A percentile compares a stretch with the other conserved stretches of the same genome.
Evolutionary conservation across 2,329 filamentous ascomycete species (phyloP).

Genomic region (Cladorrhinum sp.): DNA sequence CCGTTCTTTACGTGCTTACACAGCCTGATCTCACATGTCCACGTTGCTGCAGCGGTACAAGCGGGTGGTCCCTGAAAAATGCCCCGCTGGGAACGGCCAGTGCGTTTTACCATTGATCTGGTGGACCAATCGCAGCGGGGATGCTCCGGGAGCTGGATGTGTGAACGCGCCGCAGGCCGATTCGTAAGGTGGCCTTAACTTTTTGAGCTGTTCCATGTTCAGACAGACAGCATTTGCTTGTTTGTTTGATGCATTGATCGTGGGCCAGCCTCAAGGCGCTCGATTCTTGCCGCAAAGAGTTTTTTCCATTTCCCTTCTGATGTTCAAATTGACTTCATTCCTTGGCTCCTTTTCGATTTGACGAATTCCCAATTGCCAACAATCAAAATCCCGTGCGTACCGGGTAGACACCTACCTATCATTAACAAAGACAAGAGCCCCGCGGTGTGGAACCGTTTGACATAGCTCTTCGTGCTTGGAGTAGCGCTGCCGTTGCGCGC

Average conservation of each 20-base stretch:
- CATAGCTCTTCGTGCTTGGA: conserved; percentile 1
- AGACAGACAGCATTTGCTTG: conserved; percentile 8
- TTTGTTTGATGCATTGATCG: neutral
- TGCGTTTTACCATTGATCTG: neutral
- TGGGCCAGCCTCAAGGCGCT: conserved; percentile 7
- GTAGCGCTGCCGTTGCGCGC: conserved; percentile 16
- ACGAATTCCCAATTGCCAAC: neutral
- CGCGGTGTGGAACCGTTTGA: conserved; percentile 11
- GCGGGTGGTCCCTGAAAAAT: neutral
- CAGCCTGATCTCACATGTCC: neutral
- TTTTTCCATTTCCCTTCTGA: neutral
- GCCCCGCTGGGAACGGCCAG: neutral
- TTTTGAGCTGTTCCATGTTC: conserved; percentile 19
- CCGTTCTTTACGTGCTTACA: too few relatives aligned
- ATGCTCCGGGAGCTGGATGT: neutral
- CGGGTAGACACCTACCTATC: neutral
- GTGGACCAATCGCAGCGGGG: conserved; percentile 13
- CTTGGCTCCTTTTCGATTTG: conserved; percentile 1
- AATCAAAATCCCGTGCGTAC: neutral
- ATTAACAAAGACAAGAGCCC: conserved; percentile 2
- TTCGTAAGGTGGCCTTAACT: conserved; percentile 30
- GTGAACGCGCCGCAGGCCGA: conserved; percentile 12
- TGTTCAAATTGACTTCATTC: conserved; percentile 21
- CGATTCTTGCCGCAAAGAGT: conserved; percentile 3
- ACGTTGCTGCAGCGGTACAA: too few relatives aligned